Conservation (phyloP, 2,329 filamentous ascomycete species). For the Eurotiales sp. region DNA sequence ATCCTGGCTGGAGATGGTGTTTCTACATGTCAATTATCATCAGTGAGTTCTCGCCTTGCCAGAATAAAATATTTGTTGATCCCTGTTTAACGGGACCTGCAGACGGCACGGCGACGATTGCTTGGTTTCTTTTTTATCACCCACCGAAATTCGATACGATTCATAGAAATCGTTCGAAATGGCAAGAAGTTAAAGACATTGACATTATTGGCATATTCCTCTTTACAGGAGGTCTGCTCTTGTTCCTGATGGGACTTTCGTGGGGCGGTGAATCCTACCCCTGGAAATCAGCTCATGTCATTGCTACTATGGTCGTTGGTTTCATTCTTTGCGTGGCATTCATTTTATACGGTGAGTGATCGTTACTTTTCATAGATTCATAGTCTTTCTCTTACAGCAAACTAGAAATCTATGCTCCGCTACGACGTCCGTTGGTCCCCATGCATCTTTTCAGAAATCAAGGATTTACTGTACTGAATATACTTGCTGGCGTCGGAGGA, state of each 20-base stretch:
- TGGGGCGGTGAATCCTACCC: conserved; percentile 41
- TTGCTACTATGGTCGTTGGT: conserved; percentile 39
- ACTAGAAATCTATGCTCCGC: conserved; percentile 36
- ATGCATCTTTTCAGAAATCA: conserved; percentile 41
- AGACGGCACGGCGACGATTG: no score
- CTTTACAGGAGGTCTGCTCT: conserved; percentile 39
- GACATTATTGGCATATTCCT: conserved; percentile 47
- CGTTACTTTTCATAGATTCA: no score
- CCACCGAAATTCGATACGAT: conserved; percentile 46
- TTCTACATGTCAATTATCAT: conserved; percentile 50
- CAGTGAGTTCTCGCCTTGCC: conserved; percentile 37
- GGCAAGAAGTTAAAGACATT: conserved; percentile 40
- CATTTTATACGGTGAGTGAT: no score
- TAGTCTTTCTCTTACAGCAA: no score
- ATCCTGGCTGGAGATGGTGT: conserved; percentile 46
- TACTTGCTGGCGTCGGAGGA: conserved; percentile 38
- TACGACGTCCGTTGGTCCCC: conserved; percentile 41
- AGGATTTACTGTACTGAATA: conserved; percentile 39
- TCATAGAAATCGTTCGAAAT: conserved; percentile 29
- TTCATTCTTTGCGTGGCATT: conserved; percentile 33
- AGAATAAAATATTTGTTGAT: no score
- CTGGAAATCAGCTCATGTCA: conserved; percentile 41
- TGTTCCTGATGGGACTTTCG: conserved; percentile 42
- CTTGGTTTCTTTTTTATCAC: conserved; percentile 44
- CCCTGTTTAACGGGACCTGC: no score